A percentile compares a stretch with the other conserved stretches of the same genome.
These are phyloP conservation scores for Capsicum chinense DNA, from an alignment of 257 asterid genomes.

Conservation along the genomic window DNA sequence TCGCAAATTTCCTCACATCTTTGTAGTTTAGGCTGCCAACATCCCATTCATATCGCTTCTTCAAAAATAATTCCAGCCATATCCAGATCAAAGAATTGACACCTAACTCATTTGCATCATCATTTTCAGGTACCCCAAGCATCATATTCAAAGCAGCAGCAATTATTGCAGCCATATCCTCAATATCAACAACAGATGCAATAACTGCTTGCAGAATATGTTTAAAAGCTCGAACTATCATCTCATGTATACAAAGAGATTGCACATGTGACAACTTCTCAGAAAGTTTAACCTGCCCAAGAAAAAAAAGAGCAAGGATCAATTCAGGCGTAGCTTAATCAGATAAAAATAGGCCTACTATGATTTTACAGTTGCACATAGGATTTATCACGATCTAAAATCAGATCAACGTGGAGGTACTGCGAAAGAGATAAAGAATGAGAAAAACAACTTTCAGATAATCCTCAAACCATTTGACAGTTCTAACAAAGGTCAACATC, in stretches of 20 bases:
- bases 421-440: slow-evolving; percentile 21
- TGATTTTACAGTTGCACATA: slow-evolving; percentile 3
- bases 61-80: slow-evolving; percentile 88
- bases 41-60: slow-evolving; percentile 86
- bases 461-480: neutral
- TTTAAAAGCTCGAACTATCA: slow-evolving; percentile 95
- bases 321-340: neutral
- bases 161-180: slow-evolving; percentile 72
- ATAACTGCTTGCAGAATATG: slow-evolving; percentile 87
- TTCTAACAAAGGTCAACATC: slow-evolving; percentile 22
- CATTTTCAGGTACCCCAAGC: slow-evolving; percentile 83
- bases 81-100: slow-evolving; percentile 81
- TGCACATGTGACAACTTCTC: slow-evolving; percentile 96
- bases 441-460: slow-evolving; percentile 25
- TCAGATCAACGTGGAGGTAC: slow-evolving; percentile 4
- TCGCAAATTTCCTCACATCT: slow-evolving; percentile 78
- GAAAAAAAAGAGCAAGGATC: slow-evolving; percentile 32
- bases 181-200: slow-evolving; percentile 72
- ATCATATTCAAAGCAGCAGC: slow-evolving; percentile 84
- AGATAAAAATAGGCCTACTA: neutral
- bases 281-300: slow-evolving; percentile 89
- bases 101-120: slow-evolving; percentile 49
- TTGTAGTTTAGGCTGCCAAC: slow-evolving; percentile 65
- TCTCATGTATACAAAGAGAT: slow-evolving; percentile 95
- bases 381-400: slow-evolving; percentile 16